Conservation (phyloP, 2,329 filamentous ascomycete genomes). For the Salinomyces thailandicus region DNA sequence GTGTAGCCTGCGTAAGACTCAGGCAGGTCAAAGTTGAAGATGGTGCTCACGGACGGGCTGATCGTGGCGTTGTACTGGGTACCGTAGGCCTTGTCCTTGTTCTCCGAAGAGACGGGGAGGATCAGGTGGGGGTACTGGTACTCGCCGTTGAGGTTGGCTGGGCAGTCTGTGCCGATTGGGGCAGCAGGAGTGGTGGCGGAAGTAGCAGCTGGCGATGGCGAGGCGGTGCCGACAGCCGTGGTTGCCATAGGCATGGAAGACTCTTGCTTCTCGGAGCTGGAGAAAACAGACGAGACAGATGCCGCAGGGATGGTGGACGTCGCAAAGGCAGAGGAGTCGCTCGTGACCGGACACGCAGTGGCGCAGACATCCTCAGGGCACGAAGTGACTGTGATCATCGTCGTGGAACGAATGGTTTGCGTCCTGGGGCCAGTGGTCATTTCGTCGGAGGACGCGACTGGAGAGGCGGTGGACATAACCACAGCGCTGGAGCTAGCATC, state of each 20-base stretch:
- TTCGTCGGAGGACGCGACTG: conserved; percentile 5
- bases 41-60: conserved; percentile 42
- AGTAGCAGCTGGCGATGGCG: conserved; percentile 4
- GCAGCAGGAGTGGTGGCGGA: conserved; percentile 6
- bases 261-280: neutral
- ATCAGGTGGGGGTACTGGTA: conserved; percentile 51
- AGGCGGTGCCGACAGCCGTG: neutral
- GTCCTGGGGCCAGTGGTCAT: conserved; percentile 5
- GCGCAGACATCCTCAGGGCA: conserved; percentile 6
- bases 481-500: neutral
- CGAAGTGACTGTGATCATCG: conserved; percentile 13
- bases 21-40: conserved; percentile 63
- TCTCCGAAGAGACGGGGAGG: conserved; percentile 46
- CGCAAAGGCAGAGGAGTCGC: neutral
- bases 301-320: neutral
- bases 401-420: conserved; percentile 10
- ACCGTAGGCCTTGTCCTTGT: conserved; percentile 44
- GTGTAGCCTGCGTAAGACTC: conserved; percentile 43
- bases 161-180: conserved; percentile 13
- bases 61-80: conserved; percentile 48
- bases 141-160: conserved; percentile 23
- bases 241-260: neutral
- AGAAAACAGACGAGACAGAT: neutral
- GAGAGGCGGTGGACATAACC: conserved; percentile 4
- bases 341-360: neutral